phyloP scores from a whole-genome alignment of 2,329 filamentous ascomycete genomes.

The Talaromyces rugulosus region DNA sequence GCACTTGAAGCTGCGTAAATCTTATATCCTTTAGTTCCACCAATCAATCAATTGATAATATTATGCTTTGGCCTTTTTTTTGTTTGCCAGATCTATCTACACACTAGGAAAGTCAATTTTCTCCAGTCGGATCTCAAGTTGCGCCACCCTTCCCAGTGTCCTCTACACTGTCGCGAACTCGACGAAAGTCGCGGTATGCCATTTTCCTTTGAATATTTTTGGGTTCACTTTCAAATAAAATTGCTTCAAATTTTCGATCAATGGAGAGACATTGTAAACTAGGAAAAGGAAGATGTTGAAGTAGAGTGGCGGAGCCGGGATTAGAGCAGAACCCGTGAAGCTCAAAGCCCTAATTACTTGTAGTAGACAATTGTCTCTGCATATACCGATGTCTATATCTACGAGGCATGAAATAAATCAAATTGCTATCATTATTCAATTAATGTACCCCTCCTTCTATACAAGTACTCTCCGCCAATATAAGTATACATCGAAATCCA shows the following conservation, averaged over 20 bases:
- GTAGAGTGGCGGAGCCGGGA: not conserved
- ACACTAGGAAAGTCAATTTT: not conserved
- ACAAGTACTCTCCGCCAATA: not conserved
- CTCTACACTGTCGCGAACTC: too few relatives aligned
- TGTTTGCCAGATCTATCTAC: not conserved
- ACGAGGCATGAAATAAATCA: not conserved
- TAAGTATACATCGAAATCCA: not conserved
- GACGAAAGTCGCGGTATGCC: not conserved
- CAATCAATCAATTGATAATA: not conserved
- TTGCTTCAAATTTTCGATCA: not conserved
- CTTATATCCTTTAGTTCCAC: not conserved
- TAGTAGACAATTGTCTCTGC: not conserved
- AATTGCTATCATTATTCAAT: not conserved
- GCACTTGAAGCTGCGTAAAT: not conserved
- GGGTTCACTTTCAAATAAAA: not conserved
- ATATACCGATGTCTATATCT: not conserved
- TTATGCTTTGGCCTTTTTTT: not conserved
- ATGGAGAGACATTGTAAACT: not conserved
- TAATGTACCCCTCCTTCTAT: not conserved
- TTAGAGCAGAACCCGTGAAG: not conserved
- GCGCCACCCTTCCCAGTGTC: too few relatives aligned
- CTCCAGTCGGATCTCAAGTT: too few relatives aligned
- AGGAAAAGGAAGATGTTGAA: too few relatives aligned
- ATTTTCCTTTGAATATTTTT: not conserved
- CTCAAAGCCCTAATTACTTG: not conserved